These are phyloP conservation scores for Bombardia bombarda DNA, from an alignment of 495 filamentous ascomycete species.

Conservation along the genomic window DNA sequence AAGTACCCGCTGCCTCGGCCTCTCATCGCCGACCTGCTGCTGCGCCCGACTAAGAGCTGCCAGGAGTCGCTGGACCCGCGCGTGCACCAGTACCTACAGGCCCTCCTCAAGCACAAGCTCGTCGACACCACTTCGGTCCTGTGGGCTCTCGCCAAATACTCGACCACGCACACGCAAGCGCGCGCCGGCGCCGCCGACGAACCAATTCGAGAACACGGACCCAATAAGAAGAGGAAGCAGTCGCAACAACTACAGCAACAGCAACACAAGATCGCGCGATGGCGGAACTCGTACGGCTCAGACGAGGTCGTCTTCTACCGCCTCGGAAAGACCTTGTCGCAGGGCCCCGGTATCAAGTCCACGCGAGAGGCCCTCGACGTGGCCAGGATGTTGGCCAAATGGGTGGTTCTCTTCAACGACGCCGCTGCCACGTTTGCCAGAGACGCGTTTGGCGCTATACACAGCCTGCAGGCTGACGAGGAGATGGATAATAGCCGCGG, in stretches of 20 bases:
- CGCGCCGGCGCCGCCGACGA: conserved; percentile 10
- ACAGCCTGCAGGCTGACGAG: conserved; percentile 29
- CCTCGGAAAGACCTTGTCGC: conserved; percentile 36
- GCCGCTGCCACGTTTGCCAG: conserved; percentile 32
- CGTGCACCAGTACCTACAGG: conserved; percentile 54
- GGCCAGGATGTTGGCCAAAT: conserved; percentile 26
- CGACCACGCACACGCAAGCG: conserved; percentile 33
- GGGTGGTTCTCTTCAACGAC: conserved; percentile 38
- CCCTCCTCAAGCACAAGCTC: conserved; percentile 44
- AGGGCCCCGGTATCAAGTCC: conserved; percentile 27
- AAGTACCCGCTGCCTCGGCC: conserved; percentile 36
- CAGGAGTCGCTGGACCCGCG: conserved; percentile 53
- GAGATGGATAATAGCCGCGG: conserved; percentile 44
- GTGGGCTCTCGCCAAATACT: conserved; percentile 51
- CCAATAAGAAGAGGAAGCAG: conserved; percentile 5
- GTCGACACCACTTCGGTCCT: conserved; percentile 52
- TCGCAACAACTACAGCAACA: background rate
- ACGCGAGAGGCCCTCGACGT: conserved; percentile 27
- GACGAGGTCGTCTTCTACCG: conserved; percentile 48
- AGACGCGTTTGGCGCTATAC: conserved; percentile 30
- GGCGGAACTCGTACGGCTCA: conserved; percentile 37
- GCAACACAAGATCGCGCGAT: conserved; percentile 24
- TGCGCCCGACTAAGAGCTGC: conserved; percentile 42
- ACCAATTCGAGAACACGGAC: conserved; percentile 6
- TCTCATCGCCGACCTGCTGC: conserved; percentile 50